phyloP scores from a whole-genome alignment of 192 early-diverging fungal species.

The Haplosporangium gracile region DNA sequence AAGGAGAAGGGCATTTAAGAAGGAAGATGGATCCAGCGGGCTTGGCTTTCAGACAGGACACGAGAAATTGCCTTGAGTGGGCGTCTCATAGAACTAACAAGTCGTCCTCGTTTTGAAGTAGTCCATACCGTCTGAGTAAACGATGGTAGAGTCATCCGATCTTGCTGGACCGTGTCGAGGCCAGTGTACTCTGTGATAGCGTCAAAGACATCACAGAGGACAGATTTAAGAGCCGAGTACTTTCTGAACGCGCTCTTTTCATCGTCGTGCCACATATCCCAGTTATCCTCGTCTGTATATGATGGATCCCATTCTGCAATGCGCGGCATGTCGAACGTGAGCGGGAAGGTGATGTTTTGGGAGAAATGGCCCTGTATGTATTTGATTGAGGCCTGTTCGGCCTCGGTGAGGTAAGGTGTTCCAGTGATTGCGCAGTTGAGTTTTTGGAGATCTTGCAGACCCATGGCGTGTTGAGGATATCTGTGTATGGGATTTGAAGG shows the following conservation, averaged over 20 bases:
- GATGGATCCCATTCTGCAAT: neutral
- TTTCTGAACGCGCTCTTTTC: neutral
- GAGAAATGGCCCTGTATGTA: neutral
- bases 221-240: neutral
- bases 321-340: neutral
- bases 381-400: neutral
- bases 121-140: neutral
- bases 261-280: neutral
- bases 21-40: neutral
- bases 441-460: constrained; percentile 1
- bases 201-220: neutral
- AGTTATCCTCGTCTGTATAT: neutral
- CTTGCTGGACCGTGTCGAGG: neutral
- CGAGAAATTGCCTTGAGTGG: neutral
- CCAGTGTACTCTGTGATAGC: neutral
- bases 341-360: neutral
- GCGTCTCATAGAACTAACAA: neutral
- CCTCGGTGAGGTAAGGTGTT: neutral
- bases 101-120: neutral
- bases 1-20: neutral
- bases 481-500: neutral
- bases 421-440: neutral
- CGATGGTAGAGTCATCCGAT: neutral
- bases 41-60: neutral
- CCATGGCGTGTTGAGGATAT: neutral